Evolutionary conservation across 345 rosid genomes (phyloP).

Genomic region (Aethionema arabicum): DNA sequence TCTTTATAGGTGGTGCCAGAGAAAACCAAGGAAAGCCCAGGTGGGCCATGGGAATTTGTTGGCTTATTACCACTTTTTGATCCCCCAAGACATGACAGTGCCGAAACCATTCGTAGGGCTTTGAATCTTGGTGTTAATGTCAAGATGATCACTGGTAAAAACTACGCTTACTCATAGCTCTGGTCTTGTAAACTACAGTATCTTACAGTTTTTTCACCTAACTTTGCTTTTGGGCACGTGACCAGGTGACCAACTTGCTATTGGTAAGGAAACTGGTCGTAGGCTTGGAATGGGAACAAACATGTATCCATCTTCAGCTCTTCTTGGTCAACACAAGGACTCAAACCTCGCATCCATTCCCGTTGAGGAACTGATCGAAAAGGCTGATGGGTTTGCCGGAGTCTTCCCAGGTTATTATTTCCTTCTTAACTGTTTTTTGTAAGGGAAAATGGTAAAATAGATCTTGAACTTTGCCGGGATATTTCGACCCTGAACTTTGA

Average conservation of each 20-base stretch:
- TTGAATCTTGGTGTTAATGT: conserved; percentile 94
- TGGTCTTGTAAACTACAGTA: neutral
- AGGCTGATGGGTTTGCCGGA: conserved; percentile 99
- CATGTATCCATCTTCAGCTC: conserved; percentile 95
- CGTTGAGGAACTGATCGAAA: conserved; percentile 89
- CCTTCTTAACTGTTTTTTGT: neutral
- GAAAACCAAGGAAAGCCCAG: conserved; percentile 71
- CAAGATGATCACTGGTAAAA: conserved; percentile 90
- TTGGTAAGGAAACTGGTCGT: conserved; percentile 93
- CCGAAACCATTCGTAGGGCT: conserved; percentile 94
- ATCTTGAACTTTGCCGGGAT: no score
- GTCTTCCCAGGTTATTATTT: conserved; percentile 75
- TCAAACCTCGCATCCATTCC: conserved; percentile 76
- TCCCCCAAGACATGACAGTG: conserved; percentile 99
- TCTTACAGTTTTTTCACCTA: neutral
- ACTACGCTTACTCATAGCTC: neutral
- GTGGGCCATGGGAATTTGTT: conserved; percentile 86
- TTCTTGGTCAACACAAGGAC: conserved; percentile 85
- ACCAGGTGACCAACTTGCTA: conserved; percentile 95
- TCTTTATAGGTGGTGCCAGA: conserved; percentile 74
- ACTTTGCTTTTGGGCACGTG: conserved; percentile 21
- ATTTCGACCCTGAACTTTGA: no score
- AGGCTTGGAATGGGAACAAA: conserved; percentile 99
- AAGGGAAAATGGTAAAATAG: no score
- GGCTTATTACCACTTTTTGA: conserved; percentile 94